Conservation (phyloP, 306 rosid genomes). For the Medicago ruthenica region DNA sequence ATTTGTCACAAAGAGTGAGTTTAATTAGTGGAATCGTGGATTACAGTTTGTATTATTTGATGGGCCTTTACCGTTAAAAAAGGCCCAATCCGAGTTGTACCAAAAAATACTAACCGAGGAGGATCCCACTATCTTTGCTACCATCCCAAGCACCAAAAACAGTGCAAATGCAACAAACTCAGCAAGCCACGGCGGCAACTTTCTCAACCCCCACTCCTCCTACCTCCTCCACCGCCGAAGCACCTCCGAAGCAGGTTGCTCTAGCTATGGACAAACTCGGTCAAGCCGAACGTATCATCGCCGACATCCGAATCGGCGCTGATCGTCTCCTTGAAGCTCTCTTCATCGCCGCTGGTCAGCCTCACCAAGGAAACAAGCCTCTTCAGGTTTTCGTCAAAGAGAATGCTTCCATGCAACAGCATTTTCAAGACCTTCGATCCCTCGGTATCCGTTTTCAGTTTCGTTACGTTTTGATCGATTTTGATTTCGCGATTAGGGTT, state of each 20-base stretch:
- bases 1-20: too few species aligned
- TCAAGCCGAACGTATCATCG: conserved; percentile 81
- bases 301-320: conserved; percentile 87
- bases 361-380: conserved; percentile 73
- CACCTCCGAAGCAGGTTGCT: conserved; percentile 96
- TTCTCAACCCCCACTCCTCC: conserved; percentile 51
- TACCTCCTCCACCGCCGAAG: conserved; percentile 59
- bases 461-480: not conserved
- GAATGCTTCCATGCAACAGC: conserved; percentile 86
- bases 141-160: conserved; percentile 14
- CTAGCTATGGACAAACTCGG: conserved; percentile 86
- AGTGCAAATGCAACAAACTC: conserved; percentile 58
- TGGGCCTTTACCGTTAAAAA: not conserved
- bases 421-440: conserved; percentile 79
- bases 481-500: conserved; percentile 37
- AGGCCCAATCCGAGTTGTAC: conserved; percentile 47
- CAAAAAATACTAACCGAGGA: conserved; percentile 29
- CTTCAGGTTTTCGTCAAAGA: conserved; percentile 73
- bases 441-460: conserved; percentile 53
- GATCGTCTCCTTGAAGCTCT: conserved; percentile 92
- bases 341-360: conserved; percentile 66
- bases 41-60: not conserved
- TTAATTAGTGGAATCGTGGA: not conserved
- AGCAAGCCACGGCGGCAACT: conserved; percentile 50
- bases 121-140: conserved; percentile 9